Evolutionary conservation across 176 grass and related monocot species (phyloP).

Genomic region (Bromus sterilis): DNA sequence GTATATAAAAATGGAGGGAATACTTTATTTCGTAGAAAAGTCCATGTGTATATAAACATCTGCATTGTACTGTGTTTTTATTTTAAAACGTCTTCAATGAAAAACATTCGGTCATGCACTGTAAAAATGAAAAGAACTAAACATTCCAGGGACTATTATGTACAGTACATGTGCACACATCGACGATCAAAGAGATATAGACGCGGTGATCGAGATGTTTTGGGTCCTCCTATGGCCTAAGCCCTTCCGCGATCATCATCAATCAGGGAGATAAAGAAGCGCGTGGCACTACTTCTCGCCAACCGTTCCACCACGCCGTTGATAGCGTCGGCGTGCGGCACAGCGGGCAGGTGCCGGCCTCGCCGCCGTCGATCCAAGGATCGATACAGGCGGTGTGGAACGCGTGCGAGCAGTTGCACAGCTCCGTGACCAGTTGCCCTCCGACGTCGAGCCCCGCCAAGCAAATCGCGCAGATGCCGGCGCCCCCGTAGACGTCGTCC

Average conservation of each 20-base stretch:
- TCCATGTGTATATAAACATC: too few relatives aligned
- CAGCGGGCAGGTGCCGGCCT: slow-evolving; percentile 38
- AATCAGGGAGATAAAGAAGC: neutral
- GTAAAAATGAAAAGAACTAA: too few relatives aligned
- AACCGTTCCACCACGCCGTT: neutral
- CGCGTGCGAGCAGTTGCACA: slow-evolving; percentile 29
- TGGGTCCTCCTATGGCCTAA: neutral
- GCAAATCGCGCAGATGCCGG: slow-evolving; percentile 35
- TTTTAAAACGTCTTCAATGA: too few relatives aligned
- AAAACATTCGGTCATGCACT: too few relatives aligned
- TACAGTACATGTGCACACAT: too few relatives aligned
- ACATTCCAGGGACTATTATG: too few relatives aligned
- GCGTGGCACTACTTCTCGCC: neutral
- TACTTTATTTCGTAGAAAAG: too few relatives aligned
- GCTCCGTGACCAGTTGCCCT: neutral
- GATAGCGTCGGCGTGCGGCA: slow-evolving; percentile 30
- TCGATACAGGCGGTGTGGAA: slow-evolving; percentile 45
- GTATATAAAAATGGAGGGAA: too few relatives aligned
- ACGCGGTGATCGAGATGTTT: neutral
- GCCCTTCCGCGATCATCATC: too few relatives aligned
- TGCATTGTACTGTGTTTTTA: too few relatives aligned
- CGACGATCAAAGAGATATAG: too few relatives aligned
- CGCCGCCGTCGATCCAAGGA: slow-evolving; percentile 5
- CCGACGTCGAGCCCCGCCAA: slow-evolving; percentile 17
- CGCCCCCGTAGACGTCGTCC: neutral